Conservation (phyloP, 352 stramenopile species). For the Blastocystis sp. region DNA sequence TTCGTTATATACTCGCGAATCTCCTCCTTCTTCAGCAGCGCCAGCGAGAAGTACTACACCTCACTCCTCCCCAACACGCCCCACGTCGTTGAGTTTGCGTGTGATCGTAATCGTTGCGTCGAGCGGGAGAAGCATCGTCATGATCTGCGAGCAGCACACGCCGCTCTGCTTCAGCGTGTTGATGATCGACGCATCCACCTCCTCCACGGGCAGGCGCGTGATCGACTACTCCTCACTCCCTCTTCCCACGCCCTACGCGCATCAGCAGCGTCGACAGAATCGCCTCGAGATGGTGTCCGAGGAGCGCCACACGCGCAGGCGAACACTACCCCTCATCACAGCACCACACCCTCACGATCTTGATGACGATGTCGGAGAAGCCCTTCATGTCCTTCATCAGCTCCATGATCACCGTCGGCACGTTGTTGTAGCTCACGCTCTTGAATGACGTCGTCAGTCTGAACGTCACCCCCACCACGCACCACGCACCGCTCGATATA, state of each 20-base stretch:
- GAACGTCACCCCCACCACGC: background rate
- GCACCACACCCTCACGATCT: background rate
- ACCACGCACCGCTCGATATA: background rate
- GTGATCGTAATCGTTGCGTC: slow-evolving; percentile 26
- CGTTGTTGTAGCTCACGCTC: slow-evolving; percentile 55
- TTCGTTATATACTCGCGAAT: slow-evolving; percentile 55
- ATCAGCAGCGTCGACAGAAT: slow-evolving; percentile 53
- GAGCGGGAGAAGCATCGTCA: slow-evolving; percentile 47
- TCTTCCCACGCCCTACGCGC: background rate
- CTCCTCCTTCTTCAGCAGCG: slow-evolving; percentile 68
- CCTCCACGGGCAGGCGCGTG: slow-evolving; percentile 43
- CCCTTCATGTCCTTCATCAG: slow-evolving; percentile 66
- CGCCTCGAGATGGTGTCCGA: slow-evolving; percentile 21
- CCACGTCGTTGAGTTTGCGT: slow-evolving; percentile 34
- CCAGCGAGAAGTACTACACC: slow-evolving; percentile 64
- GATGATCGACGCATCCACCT: slow-evolving; percentile 35
- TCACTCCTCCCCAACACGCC: background rate
- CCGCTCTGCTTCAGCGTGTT: slow-evolving; percentile 66
- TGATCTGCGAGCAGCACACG: slow-evolving; percentile 70
- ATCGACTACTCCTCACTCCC: slow-evolving; percentile 23
- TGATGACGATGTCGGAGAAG: slow-evolving; percentile 25
- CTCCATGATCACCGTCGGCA: slow-evolving; percentile 60
- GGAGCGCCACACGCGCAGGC: background rate
- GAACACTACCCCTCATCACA: background rate
- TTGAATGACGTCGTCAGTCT: slow-evolving; percentile 14